Evolutionary conservation across 148 eudicot genomes (phyloP), one percentile per base, ranked within the genome.

Genomic region (Chenopodium suecicum): DNA sequence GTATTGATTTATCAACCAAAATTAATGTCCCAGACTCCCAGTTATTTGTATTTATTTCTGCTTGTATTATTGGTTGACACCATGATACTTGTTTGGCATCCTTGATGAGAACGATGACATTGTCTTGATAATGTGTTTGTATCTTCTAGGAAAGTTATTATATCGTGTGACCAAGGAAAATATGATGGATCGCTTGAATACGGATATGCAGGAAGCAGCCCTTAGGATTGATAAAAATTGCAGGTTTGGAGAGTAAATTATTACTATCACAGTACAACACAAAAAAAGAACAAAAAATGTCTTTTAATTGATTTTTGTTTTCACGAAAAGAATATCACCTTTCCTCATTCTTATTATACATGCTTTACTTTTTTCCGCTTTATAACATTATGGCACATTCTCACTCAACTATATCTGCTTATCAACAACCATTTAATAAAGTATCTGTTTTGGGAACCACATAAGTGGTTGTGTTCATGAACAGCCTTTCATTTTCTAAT

Each of bases 151-250:
- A 80, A 75, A 91, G 67, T 84, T 90, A 31, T 17, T 58, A 25
- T 93, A 77, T 74, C 91, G 92, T 65, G 97, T 91, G 79, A 93
- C 96, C 9, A 84, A 86, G 46, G 94, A 91, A 80, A 91, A 92
- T 79, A 64, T 93, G 86, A 89, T 80, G 89, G 97, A 93, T 44
- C 94, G 98, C 82, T 83, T 88, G 64, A 93, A 89, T 83, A 95
- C 93, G 47, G 85, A 93, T 82, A 91, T 95, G 97, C 97, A 91
- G 50, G 95, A 95, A 70, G 91, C 92, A 50, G 85, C 92, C 80
- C 92, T 90, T 83, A 86, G 76, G 82, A 93, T 95, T 65, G 87
- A 90, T 82, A 83, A 91, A 81, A 83, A 85, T 23, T 90, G 96
- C 97, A 91, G 94, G 97, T 91, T 41, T 75, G 80, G 60, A 37